Evolutionary conservation across 306 rosid genomes (phyloP), one percentile per base, ranked within the genome.

Genomic region (Castanea crenata): DNA sequence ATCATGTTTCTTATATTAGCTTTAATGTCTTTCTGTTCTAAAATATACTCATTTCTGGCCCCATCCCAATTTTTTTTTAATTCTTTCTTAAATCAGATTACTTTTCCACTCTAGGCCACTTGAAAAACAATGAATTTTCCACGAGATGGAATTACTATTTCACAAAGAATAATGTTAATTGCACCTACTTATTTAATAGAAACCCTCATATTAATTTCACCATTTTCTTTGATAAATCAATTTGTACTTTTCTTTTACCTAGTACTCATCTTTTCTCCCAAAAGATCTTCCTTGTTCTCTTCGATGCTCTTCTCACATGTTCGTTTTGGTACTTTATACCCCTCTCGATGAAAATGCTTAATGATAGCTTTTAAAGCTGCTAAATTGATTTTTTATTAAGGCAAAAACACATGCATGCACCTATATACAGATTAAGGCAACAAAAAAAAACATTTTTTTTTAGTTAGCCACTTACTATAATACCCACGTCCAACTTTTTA

Each of bases 1-100:
- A 89, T 93, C 82, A 88, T 83, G 58, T 31, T 63, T 80, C 78
- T 83, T 69, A 61, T 38, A 67, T 76, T 64, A 85, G 83, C 74
- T 83, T 76, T 81, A 77, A 78, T 81, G 79, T 71, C 76, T 56
- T 74, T 83, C 69, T 83, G 80, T 86, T 84, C 85, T 80, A 79
- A 87, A 54, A 71, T 74, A 74, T 61, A 51, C 72, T 87, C 80
- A 81, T 82, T 85, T 86, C 74, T 32, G 85, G 84, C 59, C 82
- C 87, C 85, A 76, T 85, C 13, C 61, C 35, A 41, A 31, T 16
- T n/a, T 41, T 58, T 78, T 78, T 31, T 78, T 31, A 69, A 61
- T 7, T 41, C 44, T 38, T 38, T 41, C 54, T 10, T 10, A 49
- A 49, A 74, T 2, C 20, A 52, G 52, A 57, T 63, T 74, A 73